phyloP scores from a whole-genome alignment of 164 flowering plant species.

The Saururus chinensis region DNA sequence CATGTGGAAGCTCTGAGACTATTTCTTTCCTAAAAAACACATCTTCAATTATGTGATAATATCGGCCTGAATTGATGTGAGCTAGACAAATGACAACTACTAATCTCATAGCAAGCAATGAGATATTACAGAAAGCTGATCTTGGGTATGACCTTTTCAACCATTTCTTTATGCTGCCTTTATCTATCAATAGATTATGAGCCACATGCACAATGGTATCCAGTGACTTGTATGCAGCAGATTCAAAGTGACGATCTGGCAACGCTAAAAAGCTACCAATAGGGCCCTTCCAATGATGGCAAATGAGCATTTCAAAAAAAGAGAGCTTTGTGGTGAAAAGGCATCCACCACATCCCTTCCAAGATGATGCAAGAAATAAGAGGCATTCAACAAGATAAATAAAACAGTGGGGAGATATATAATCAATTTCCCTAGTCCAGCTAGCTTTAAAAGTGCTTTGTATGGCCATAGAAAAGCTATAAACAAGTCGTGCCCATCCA shows the following conservation, averaged over 20 bases:
- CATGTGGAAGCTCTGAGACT: slow-evolving; percentile 27
- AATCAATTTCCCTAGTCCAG: slow-evolving; percentile 29
- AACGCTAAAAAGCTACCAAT: background rate
- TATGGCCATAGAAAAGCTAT: slow-evolving; percentile 24
- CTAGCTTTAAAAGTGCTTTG: slow-evolving; percentile 21
- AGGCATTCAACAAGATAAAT: slow-evolving; percentile 52
- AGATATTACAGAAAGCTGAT: background rate
- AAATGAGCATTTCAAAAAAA: slow-evolving; percentile 34
- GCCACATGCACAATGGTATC: slow-evolving; percentile 12
- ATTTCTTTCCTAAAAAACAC: slow-evolving; percentile 17
- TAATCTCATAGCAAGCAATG: slow-evolving; percentile 29
- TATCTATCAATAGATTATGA: slow-evolving; percentile 13
- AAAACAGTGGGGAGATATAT: slow-evolving; percentile 49
- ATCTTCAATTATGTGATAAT: slow-evolving; percentile 9
- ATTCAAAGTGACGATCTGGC: background rate
- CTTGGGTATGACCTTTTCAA: slow-evolving; percentile 12
- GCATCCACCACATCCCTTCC: slow-evolving; percentile 1
- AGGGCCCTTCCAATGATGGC: slow-evolving; percentile 11
- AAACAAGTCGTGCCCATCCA: slow-evolving; percentile 5
- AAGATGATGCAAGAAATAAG: slow-evolving; percentile 26
- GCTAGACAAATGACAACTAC: slow-evolving; percentile 29
- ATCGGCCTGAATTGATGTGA: slow-evolving; percentile 21
- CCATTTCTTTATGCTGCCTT: slow-evolving; percentile 29
- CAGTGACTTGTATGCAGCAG: background rate
- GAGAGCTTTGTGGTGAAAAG: slow-evolving; percentile 38